Evolutionary conservation across 2,329 filamentous ascomycete genomes (phyloP).

Genomic region (Hypoxylon sp.): DNA sequence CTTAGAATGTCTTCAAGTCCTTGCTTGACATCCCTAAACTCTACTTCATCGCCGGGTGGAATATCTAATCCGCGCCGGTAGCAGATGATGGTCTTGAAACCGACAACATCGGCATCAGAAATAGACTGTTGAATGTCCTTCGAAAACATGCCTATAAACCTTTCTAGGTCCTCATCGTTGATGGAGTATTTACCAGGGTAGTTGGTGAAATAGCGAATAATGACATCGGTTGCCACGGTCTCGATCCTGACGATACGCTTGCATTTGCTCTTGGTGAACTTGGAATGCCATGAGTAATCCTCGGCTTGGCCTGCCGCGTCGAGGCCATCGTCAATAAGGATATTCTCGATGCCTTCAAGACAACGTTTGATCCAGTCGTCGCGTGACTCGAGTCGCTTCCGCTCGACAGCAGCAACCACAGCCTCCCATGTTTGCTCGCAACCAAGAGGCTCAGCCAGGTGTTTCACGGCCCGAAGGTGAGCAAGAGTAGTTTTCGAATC

Average conservation of each 20-base stretch:
- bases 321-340: slow-evolving; percentile 85
- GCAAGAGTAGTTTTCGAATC: slow-evolving; percentile 75
- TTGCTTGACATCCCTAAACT: slow-evolving; percentile 60
- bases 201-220: slow-evolving; percentile 62
- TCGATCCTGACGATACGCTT: slow-evolving; percentile 86
- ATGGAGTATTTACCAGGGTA: slow-evolving; percentile 53
- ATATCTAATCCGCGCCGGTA: slow-evolving; percentile 82
- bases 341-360: slow-evolving; percentile 78
- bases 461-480: slow-evolving; percentile 78
- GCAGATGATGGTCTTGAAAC: slow-evolving; percentile 87
- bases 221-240: slow-evolving; percentile 75
- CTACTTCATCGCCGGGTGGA: slow-evolving; percentile 55
- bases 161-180: slow-evolving; percentile 51
- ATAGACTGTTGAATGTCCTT: slow-evolving; percentile 70
- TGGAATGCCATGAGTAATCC: slow-evolving; percentile 74
- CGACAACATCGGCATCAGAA: slow-evolving; percentile 77
- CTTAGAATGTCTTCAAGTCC: slow-evolving; percentile 58
- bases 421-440: slow-evolving; percentile 75
- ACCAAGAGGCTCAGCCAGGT: slow-evolving; percentile 75
- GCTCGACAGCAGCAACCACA: slow-evolving; percentile 62
- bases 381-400: slow-evolving; percentile 62
- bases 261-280: slow-evolving; percentile 73
- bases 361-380: slow-evolving; percentile 74
- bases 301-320: slow-evolving; percentile 69
- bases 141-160: slow-evolving; percentile 67